phyloP scores from a whole-genome alignment of 495 filamentous ascomycete species.

The Zalerion maritima region DNA sequence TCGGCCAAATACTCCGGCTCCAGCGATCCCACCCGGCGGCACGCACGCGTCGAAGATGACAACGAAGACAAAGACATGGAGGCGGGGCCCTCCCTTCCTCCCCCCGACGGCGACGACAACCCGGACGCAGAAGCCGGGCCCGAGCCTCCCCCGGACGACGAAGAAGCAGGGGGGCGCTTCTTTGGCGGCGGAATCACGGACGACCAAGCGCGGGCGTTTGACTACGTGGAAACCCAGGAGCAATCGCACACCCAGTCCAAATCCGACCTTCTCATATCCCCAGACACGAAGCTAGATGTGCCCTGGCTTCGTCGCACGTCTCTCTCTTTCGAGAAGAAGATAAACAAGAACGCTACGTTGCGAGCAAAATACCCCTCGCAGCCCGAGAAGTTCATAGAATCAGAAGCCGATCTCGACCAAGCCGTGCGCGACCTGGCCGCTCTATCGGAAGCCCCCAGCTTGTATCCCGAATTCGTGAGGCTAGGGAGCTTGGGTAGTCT shows the following conservation, averaged over 20 bases:
- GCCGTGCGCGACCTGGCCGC: constrained; percentile 82
- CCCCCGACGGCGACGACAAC: constrained; percentile 20
- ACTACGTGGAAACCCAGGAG: constrained; percentile 68
- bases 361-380: constrained; percentile 75
- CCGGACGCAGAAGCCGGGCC: constrained; percentile 51
- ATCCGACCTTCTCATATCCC: constrained; percentile 24
- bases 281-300: constrained; percentile 69
- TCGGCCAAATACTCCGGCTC: constrained; percentile 57
- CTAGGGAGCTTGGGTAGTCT: constrained; percentile 63
- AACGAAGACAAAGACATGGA: constrained; percentile 45
- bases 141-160: constrained; percentile 47
- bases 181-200: constrained; percentile 82
- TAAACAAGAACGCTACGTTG: constrained; percentile 83
- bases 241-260: too few relatives aligned
- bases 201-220: constrained; percentile 70
- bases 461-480: constrained; percentile 72
- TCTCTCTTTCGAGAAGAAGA: constrained; percentile 78
- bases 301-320: constrained; percentile 74
- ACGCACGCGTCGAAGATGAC: constrained; percentile 30
- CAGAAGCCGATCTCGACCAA: constrained; percentile 81
- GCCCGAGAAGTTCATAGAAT: constrained; percentile 60
- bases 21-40: constrained; percentile 27
- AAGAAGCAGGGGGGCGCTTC: constrained; percentile 89
- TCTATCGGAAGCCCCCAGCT: constrained; percentile 69
- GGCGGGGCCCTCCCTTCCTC: constrained; percentile 29